Base-by-base conservation (phyloP, 768 basidiomycete genomes). In the Fomitopsis pulvina region DNA sequence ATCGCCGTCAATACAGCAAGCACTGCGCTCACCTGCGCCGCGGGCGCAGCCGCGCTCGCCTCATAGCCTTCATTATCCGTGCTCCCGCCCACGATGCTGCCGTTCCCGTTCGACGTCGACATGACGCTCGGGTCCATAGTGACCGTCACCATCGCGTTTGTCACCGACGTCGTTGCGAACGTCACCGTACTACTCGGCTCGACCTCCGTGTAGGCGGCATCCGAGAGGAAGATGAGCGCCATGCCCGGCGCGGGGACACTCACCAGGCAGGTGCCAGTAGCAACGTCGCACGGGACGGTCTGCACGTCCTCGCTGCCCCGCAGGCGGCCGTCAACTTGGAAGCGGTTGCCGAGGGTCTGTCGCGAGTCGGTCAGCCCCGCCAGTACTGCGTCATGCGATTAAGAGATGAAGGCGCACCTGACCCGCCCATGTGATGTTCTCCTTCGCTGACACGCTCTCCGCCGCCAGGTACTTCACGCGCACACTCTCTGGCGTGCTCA, bases 341-440 rank as follows among this genome's bases (percentile, higher is more conserved):
- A 83, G 21, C 70, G 68, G 37, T 71, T 73, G 6, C 83, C 83
- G 40, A 81, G 77, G 0, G 83, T 86, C 77, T 84, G 56, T 0
- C 44, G 14, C n/a, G n/a, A 29, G 21, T 26, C 14, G 39, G 38
- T 11, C 29, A 45, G 39, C 48, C 16, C 41, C 16, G 25, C 27
- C 16, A 32, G 26, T n/a, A 12, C 41, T 18, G 39, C 20, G 25
- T n/a, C 22, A 29, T 26, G 10, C 20, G 7, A 38, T 11, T 10
- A 4, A 32, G n/a, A 41, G 28, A 25, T 7, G 12, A 42, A 42
- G 8, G 54, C 72, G 29, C 41, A 83, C 83, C 69, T 87, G 89
- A 4, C 80, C 80, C 2, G 84, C 88, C 87, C 88, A 91, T 0
- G 79, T 83, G 51, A 89, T 79, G 58, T 86, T 81, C 46, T 68